A percentile compares a stretch with the other conserved stretches of the same genome.
Conservation (phyloP, 441 rosid genomes). For the Francoa sonchifolia region DNA sequence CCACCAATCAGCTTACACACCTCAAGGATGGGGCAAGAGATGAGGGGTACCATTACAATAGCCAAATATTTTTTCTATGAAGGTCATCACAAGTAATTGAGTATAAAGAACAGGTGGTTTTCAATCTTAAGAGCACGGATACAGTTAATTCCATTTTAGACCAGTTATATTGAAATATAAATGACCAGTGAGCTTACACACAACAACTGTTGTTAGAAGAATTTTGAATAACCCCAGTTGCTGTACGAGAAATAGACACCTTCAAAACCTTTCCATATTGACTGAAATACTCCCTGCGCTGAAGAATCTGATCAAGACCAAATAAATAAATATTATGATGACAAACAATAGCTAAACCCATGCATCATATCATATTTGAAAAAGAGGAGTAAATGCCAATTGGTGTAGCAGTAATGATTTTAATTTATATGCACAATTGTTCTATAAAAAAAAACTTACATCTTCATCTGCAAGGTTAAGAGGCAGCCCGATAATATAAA, state of each 20-base stretch:
- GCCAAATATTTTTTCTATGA: too few species aligned
- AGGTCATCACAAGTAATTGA: neutral
- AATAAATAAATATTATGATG: neutral
- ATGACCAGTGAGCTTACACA: slow-evolving; percentile 28
- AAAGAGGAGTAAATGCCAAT: too few species aligned
- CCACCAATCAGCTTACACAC: too few species aligned
- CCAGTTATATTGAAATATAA: neutral
- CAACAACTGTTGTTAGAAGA: slow-evolving; percentile 66
- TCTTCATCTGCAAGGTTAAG: slow-evolving; percentile 48
- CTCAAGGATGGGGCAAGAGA: too few species aligned
- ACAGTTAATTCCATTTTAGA: neutral
- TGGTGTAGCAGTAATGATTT: too few species aligned
- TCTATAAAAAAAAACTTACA: slow-evolving; percentile 21
- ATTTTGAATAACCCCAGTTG: slow-evolving; percentile 57
- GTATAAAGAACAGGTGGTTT: neutral
- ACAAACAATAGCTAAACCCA: neutral
- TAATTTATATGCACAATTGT: too few species aligned
- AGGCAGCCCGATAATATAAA: slow-evolving; percentile 50
- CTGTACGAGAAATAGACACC: slow-evolving; percentile 67
- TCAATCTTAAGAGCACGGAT: too few species aligned
- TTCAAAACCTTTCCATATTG: slow-evolving; percentile 76
- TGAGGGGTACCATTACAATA: too few species aligned
- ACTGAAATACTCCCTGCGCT: slow-evolving; percentile 55
- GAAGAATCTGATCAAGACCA: slow-evolving; percentile 27
- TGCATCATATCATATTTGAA: neutral